Evolutionary conservation across 768 basidiomycete species (phyloP).

Genomic region (Mrakia gelida): DNA sequence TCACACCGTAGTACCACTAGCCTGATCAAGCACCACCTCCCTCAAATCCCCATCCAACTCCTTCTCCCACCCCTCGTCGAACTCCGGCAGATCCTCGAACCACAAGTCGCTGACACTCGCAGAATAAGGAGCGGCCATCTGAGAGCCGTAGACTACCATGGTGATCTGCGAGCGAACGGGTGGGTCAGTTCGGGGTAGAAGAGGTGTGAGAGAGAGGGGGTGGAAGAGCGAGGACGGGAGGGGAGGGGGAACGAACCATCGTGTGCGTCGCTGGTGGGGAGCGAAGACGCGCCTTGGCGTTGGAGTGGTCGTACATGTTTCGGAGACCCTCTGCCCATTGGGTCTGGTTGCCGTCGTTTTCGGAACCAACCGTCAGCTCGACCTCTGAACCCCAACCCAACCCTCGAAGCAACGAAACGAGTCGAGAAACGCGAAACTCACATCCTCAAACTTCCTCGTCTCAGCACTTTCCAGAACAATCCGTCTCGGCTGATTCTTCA

Average conservation of each 20-base stretch:
- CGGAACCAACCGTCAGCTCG: background rate
- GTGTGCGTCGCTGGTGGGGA: background rate
- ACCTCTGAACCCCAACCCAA: no score
- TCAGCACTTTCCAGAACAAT: background rate
- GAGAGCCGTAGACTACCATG: background rate
- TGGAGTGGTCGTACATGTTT: background rate
- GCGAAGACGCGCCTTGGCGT: background rate
- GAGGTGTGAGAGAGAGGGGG: background rate
- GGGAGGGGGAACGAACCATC: background rate
- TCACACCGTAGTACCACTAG: no score
- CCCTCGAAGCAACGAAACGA: background rate
- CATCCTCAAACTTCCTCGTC: background rate
- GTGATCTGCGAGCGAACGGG: background rate
- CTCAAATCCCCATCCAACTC: constrained; percentile 5
- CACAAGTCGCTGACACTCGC: background rate
- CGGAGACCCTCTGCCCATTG: background rate
- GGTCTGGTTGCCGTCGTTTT: background rate
- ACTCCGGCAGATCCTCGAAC: background rate
- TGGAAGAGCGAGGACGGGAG: background rate
- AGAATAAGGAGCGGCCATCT: background rate
- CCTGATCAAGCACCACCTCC: background rate
- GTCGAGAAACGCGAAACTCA: background rate
- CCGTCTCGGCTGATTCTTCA: background rate
- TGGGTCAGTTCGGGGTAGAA: background rate
- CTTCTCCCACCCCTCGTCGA: background rate